Conservation (phyloP, 2,329 filamentous ascomycete species). For the Curvularia eragrostidis region DNA sequence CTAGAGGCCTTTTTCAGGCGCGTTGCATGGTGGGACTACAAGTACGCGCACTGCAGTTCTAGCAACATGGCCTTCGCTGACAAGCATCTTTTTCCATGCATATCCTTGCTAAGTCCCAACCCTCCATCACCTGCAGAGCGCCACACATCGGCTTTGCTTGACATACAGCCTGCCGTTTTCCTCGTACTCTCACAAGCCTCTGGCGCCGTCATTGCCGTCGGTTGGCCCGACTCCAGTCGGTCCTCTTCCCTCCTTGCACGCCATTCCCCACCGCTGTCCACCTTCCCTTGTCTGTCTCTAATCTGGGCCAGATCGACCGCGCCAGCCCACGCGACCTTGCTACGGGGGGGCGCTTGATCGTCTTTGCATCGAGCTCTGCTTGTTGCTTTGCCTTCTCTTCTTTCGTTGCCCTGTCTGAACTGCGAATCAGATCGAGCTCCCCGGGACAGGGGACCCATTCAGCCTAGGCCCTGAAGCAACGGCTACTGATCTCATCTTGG, state of each 20-base stretch:
- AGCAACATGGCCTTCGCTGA: slow-evolving; percentile 40
- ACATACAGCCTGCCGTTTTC: slow-evolving; percentile 44
- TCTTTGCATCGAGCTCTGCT: slow-evolving; percentile 41
- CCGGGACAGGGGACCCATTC: slow-evolving; percentile 44
- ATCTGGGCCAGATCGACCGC: slow-evolving; percentile 45
- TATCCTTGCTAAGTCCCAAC: slow-evolving; percentile 42
- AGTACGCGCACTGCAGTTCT: slow-evolving; percentile 36
- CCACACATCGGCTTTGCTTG: slow-evolving; percentile 48
- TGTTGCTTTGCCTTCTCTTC: slow-evolving; percentile 37
- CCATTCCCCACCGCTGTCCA: slow-evolving; percentile 42
- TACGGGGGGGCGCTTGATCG: slow-evolving; percentile 46
- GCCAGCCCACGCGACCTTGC: slow-evolving; percentile 45
- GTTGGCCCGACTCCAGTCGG: slow-evolving; percentile 45
- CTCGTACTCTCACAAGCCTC: slow-evolving; percentile 40
- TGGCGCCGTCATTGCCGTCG: slow-evolving; percentile 40
- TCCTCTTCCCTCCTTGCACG: slow-evolving; percentile 47
- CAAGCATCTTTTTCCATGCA: slow-evolving; percentile 42
- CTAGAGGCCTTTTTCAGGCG: slow-evolving; percentile 39
- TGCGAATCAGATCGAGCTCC: slow-evolving; percentile 45
- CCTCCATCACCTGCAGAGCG: slow-evolving; percentile 44
- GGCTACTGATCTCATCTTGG: slow-evolving; percentile 40
- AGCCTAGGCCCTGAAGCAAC: slow-evolving; percentile 44
- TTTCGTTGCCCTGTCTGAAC: slow-evolving; percentile 42
- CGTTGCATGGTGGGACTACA: slow-evolving; percentile 45
- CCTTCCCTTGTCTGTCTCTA: slow-evolving; percentile 38